These are phyloP conservation scores for Bacidia rubella DNA, from an alignment of 495 filamentous ascomycete genomes.

Conservation along the genomic window DNA sequence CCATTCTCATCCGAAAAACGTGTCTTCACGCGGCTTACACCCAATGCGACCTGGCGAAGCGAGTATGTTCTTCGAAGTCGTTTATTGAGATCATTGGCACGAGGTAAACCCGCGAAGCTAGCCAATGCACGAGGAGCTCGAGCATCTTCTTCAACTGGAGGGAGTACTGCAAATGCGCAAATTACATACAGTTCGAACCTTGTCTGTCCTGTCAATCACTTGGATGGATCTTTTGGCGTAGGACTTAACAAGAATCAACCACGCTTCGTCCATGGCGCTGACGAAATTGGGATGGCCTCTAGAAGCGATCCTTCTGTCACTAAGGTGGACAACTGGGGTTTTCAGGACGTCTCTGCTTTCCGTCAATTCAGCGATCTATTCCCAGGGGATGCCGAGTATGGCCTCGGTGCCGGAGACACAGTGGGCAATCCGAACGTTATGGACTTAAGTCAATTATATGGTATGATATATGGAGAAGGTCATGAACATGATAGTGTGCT, in stretches of 20 bases:
- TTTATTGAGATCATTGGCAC: slow-evolving; percentile 60
- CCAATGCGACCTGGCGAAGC: slow-evolving; percentile 75
- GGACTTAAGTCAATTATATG: slow-evolving; percentile 76
- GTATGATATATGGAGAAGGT: slow-evolving; percentile 74
- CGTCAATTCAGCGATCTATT: slow-evolving; percentile 63
- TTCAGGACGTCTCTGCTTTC: slow-evolving; percentile 59
- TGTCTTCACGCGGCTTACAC: slow-evolving; percentile 64
- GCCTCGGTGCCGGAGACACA: slow-evolving; percentile 60
- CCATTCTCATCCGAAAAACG: slow-evolving; percentile 50
- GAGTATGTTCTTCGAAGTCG: slow-evolving; percentile 85
- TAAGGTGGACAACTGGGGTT: slow-evolving; percentile 74
- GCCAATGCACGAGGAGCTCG: slow-evolving; percentile 37
- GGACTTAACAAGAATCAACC: slow-evolving; percentile 54
- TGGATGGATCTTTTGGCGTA: slow-evolving; percentile 57
- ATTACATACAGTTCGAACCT: slow-evolving; percentile 74
- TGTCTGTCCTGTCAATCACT: slow-evolving; percentile 54
- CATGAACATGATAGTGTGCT: slow-evolving; percentile 57
- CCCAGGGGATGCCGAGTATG: slow-evolving; percentile 61
- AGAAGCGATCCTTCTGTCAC: slow-evolving; percentile 61
- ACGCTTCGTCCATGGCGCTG: slow-evolving; percentile 65
- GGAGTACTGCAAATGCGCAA: slow-evolving; percentile 43
- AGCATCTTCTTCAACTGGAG: slow-evolving; percentile 31
- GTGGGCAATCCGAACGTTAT: slow-evolving; percentile 70
- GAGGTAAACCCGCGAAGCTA: slow-evolving; percentile 57
- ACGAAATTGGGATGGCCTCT: slow-evolving; percentile 58